Conservation (phyloP, 192 early-diverging fungal species). For the Physocladia obscura region DNA sequence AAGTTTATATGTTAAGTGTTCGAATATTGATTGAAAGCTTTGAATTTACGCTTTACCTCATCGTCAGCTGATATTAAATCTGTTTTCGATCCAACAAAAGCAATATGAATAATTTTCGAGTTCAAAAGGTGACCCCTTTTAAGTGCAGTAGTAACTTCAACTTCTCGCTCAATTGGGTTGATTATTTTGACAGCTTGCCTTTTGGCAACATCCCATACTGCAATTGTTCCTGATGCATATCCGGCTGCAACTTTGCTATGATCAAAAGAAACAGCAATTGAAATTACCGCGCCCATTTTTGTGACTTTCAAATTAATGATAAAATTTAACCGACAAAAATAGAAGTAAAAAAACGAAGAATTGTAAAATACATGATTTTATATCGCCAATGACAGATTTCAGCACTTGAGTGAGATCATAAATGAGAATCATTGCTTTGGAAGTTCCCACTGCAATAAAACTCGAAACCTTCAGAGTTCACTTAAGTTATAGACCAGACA, state of each 20-base stretch:
- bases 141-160: not conserved
- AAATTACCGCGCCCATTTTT: conserved; percentile 37
- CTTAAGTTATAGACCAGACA: not conserved
- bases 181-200: conserved; percentile 26
- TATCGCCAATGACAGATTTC: conserved; percentile 34
- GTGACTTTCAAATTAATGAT: not conserved
- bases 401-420: conserved; percentile 41
- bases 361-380: conserved; percentile 3
- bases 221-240: conserved; percentile 37
- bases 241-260: conserved; percentile 41
- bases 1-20: too few species aligned
- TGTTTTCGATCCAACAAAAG: conserved; percentile 30
- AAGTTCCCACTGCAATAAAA: conserved; percentile 43
- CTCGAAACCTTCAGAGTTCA: conserved; percentile 15
- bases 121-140: conserved; percentile 37
- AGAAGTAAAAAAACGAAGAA: not conserved
- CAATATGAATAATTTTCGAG: conserved; percentile 41
- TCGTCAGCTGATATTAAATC: conserved; percentile 48
- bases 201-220: conserved; percentile 49
- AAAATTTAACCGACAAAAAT: not conserved
- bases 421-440: conserved; percentile 33
- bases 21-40: not conserved
- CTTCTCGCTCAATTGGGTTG: conserved; percentile 14
- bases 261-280: conserved; percentile 37
- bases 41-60: conserved; percentile 25